Conservation (phyloP, 805 yeast genomes). For the Pichia deserticola region DNA sequence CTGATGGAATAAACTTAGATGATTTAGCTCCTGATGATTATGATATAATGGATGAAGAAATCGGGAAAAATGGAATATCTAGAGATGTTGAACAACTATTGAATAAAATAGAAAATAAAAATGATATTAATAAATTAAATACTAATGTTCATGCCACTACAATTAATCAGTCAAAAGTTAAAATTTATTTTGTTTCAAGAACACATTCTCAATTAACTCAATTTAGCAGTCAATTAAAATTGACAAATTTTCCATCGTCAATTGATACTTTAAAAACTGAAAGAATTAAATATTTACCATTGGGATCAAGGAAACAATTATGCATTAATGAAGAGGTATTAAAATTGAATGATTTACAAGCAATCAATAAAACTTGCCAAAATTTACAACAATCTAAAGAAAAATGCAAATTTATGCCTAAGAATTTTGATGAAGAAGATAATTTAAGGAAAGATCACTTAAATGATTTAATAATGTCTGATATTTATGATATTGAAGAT, state of each 20-base stretch:
- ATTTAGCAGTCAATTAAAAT: conserved; percentile 61
- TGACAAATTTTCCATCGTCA: conserved; percentile 61
- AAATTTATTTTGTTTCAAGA: conserved; percentile 70
- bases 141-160: conserved; percentile 1
- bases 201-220: conserved; percentile 88
- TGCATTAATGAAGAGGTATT: conserved; percentile 66
- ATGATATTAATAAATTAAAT: not conserved
- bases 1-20: conserved; percentile 5
- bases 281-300: conserved; percentile 56
- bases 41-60: conserved; percentile 22
- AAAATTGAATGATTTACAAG: conserved; percentile 37
- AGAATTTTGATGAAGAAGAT: conserved; percentile 25
- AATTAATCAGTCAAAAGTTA: conserved; percentile 30
- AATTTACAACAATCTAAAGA: conserved; percentile 48
- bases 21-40: conserved; percentile 27
- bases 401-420: conserved; percentile 38
- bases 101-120: conserved; percentile 31
- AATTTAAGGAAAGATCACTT: conserved; percentile 34
- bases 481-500: conserved; percentile 75
- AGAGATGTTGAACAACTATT: conserved; percentile 44
- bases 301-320: conserved; percentile 80
- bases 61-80: conserved; percentile 22
- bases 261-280: conserved; percentile 36
- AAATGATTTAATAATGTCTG: conserved; percentile 47
- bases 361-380: conserved; percentile 73